Conservation (phyloP, 1,284 basidiomycete species). For the Vanrija sp. region DNA sequence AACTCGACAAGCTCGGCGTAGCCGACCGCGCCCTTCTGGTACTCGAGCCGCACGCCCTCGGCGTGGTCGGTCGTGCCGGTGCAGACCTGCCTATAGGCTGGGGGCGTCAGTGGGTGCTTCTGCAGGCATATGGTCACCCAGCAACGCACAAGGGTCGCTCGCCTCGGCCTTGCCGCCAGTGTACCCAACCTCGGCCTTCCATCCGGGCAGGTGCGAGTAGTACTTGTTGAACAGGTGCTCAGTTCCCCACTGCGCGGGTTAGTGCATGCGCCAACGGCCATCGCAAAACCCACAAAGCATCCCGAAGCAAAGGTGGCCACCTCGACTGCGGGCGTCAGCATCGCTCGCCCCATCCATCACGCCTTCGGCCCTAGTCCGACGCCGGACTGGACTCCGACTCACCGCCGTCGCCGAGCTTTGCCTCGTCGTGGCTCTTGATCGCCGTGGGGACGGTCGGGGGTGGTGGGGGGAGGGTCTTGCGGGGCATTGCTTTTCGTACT, state of each 20-base stretch:
- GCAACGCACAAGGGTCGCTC: slow-evolving; percentile 21
- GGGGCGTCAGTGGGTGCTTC: not conserved
- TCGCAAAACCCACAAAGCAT: slow-evolving; percentile 52
- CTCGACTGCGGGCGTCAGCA: slow-evolving; percentile 49
- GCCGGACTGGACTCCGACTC: slow-evolving; percentile 9
- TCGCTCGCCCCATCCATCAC: not conserved
- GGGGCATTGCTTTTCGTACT: slow-evolving; percentile 17
- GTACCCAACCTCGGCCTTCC: slow-evolving; percentile 73
- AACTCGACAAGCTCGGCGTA: slow-evolving; percentile 88
- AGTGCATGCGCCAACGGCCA: not conserved
- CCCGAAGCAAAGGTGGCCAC: slow-evolving; percentile 72
- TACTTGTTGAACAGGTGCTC: slow-evolving; percentile 82
- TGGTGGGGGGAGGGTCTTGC: slow-evolving; percentile 37
- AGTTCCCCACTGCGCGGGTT: slow-evolving; percentile 61
- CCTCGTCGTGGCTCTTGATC: slow-evolving; percentile 38
- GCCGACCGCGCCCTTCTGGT: slow-evolving; percentile 69
- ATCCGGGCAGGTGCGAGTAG: slow-evolving; percentile 55
- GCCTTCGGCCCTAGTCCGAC: not conserved
- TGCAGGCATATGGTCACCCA: not conserved
- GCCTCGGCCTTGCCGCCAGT: slow-evolving; percentile 66
- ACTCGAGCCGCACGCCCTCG: slow-evolving; percentile 80
- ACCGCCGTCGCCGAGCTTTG: slow-evolving; percentile 41
- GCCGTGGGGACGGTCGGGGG: slow-evolving; percentile 49
- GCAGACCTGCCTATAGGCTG: slow-evolving; percentile 71
- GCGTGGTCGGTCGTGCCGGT: slow-evolving; percentile 80